phyloP scores from a whole-genome alignment of 352 stramenopile species.

The Phytophthora ramorum region DNA sequence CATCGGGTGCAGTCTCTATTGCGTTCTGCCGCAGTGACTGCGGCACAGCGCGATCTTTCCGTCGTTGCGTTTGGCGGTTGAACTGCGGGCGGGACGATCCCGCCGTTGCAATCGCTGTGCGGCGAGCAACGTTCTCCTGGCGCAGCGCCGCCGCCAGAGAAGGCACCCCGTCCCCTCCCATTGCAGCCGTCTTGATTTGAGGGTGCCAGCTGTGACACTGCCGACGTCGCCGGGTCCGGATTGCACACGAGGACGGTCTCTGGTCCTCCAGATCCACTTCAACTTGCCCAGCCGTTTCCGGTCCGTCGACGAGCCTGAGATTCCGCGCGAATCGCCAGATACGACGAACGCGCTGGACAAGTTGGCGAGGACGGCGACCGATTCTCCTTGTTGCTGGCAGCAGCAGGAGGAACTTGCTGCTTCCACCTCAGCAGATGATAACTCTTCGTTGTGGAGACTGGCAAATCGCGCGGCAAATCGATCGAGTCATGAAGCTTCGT shows the following conservation, averaged over 20 bases:
- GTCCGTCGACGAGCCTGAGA: slow-evolving; percentile 18
- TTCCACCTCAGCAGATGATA: too few relatives aligned
- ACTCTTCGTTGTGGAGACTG: too few relatives aligned
- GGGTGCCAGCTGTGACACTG: slow-evolving; percentile 22
- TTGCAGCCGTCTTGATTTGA: slow-evolving; percentile 8
- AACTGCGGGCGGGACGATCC: background rate
- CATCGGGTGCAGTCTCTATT: background rate
- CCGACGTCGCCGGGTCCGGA: slow-evolving; percentile 20
- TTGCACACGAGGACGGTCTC: slow-evolving; percentile 23
- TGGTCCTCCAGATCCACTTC: slow-evolving; percentile 27
- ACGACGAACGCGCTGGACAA: background rate
- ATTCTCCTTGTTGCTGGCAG: background rate
- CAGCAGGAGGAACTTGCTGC: background rate
- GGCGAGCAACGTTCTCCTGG: slow-evolving; percentile 27
- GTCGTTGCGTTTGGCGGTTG: slow-evolving; percentile 5
- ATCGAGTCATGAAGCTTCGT: too few relatives aligned
- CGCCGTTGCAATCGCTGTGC: slow-evolving; percentile 2
- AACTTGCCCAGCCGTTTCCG: slow-evolving; percentile 23
- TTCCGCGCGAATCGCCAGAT: slow-evolving; percentile 28
- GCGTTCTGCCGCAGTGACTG: background rate
- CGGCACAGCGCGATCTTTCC: slow-evolving; percentile 21
- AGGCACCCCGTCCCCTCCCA: slow-evolving; percentile 11
- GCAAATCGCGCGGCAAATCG: too few relatives aligned
- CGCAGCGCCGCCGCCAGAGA: background rate
- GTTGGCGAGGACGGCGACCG: background rate